Evolutionary conservation across 371 early-diverging fungal genomes (phyloP).

Genomic region (Choanephora cucurbitarum): DNA sequence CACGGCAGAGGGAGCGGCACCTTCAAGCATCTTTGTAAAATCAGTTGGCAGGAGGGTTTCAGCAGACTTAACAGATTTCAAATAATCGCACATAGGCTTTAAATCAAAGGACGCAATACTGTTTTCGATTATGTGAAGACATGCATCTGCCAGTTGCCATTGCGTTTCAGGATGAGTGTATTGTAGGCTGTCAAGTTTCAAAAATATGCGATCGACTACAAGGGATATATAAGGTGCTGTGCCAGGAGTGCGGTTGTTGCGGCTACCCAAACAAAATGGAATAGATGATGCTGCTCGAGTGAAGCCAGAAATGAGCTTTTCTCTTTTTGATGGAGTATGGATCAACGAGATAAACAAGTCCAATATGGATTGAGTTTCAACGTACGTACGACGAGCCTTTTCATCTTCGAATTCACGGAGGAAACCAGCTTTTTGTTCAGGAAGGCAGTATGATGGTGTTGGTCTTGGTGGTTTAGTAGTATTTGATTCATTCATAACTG

Average conservation of each 20-base stretch:
- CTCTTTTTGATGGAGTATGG: conserved; percentile 51
- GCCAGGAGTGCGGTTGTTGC: conserved; percentile 69
- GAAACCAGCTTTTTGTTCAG: conserved; percentile 23
- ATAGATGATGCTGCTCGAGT: conserved; percentile 48
- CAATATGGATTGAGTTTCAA: conserved; percentile 81
- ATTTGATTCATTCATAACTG: background rate
- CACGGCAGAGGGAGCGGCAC: background rate
- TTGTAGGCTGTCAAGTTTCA: conserved; percentile 65
- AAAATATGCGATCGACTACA: conserved; percentile 78
- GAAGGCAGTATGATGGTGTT: conserved; percentile 6
- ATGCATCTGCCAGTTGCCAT: conserved; percentile 72
- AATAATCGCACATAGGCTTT: conserved; percentile 27
- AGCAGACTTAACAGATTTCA: background rate
- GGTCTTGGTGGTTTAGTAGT: background rate
- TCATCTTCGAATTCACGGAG: conserved; percentile 22
- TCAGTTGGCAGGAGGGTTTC: background rate
- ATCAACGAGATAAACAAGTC: conserved; percentile 70
- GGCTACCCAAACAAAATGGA: conserved; percentile 59
- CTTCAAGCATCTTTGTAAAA: background rate
- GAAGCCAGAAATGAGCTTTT: conserved; percentile 33
- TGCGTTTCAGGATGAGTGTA: conserved; percentile 67
- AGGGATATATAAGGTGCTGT: conserved; percentile 79
- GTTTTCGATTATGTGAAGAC: conserved; percentile 71
- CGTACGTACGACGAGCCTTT: conserved; percentile 67
- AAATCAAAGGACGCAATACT: conserved; percentile 74